These are phyloP conservation scores for Paracoccidioides brasiliensis DNA, from an alignment of 2,329 filamentous ascomycete genomes.

Conservation along the genomic window DNA sequence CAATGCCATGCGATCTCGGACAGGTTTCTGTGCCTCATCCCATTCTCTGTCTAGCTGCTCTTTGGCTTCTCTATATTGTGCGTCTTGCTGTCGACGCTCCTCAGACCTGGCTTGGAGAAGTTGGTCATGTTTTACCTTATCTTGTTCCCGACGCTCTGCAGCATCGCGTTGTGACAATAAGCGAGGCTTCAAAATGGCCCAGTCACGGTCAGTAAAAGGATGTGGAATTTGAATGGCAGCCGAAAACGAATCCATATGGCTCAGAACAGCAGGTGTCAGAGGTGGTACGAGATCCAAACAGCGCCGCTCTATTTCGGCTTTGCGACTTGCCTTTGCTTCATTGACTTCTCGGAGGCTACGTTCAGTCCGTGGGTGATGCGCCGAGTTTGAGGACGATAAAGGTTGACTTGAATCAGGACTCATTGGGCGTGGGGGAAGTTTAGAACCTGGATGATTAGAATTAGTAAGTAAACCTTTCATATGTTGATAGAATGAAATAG, in stretches of 20 bases:
- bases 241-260: slow-evolving; percentile 60
- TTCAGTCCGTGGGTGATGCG: slow-evolving; percentile 22
- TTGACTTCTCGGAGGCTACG: slow-evolving; percentile 50
- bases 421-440: slow-evolving; percentile 7
- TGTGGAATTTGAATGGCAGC: slow-evolving; percentile 57
- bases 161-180: slow-evolving; percentile 52
- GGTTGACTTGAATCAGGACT: slow-evolving; percentile 2
- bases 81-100: slow-evolving; percentile 36
- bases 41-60: slow-evolving; percentile 55
- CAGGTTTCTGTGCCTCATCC: slow-evolving; percentile 55
- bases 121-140: slow-evolving; percentile 37
- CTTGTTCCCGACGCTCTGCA: slow-evolving; percentile 45
- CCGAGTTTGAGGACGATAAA: slow-evolving; percentile 1
- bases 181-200: slow-evolving; percentile 55
- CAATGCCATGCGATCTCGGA: slow-evolving; percentile 50
- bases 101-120: slow-evolving; percentile 35
- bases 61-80: slow-evolving; percentile 39
- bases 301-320: slow-evolving; percentile 57
- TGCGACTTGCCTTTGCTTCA: slow-evolving; percentile 50
- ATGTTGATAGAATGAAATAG: not conserved
- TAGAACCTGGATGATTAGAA: slow-evolving; percentile 2
- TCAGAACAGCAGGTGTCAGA: slow-evolving; percentile 47
- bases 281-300: slow-evolving; percentile 55
- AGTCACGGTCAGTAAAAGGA: slow-evolving; percentile 55
- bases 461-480: not conserved